phyloP scores from a whole-genome alignment of 176 grass and related monocot genomes.

The Oryza rufipogon region DNA sequence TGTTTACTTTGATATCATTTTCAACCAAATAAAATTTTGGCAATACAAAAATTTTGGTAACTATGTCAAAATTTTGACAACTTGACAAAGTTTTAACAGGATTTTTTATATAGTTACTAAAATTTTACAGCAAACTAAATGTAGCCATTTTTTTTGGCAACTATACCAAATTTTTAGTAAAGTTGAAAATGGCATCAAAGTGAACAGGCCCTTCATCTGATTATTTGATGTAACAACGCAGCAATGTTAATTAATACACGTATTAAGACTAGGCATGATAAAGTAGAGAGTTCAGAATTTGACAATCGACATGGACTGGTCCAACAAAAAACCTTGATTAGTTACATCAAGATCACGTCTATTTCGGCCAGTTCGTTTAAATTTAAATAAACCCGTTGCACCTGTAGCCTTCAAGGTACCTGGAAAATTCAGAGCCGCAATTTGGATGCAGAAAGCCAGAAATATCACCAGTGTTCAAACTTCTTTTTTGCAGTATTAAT shows the following conservation, averaged over 20 bases:
- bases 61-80: no score
- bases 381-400: conserved; percentile 1
- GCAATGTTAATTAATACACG: conserved; percentile 9
- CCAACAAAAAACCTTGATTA: neutral
- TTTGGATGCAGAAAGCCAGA: neutral
- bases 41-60: no score
- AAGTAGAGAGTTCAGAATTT: neutral
- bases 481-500: no score
- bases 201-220: neutral
- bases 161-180: no score
- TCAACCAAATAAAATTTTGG: no score
- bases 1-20: no score
- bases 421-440: conserved; percentile 11
- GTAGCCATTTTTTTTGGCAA: no score
- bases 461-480: neutral
- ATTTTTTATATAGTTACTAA: no score
- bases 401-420: conserved; percentile 19
- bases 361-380: neutral
- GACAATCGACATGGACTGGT: neutral
- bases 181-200: no score
- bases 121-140: no score
- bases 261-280: neutral
- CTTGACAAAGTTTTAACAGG: no score
- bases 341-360: neutral
- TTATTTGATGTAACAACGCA: neutral